phyloP scores from a whole-genome alignment of 1,284 basidiomycete genomes.

The Hymenochaete sp. region DNA sequence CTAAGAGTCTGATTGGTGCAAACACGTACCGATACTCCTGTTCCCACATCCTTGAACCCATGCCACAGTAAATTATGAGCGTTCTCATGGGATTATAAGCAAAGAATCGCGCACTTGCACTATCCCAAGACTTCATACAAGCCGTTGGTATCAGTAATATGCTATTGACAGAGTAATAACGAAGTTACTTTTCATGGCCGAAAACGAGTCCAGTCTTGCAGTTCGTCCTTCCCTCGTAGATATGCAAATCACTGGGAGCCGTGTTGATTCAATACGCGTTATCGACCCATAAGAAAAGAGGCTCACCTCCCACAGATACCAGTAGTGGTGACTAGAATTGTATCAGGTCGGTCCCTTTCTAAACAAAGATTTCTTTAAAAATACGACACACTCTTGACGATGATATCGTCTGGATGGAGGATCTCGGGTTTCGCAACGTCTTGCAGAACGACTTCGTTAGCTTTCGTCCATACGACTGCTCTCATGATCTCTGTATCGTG shows the following conservation, averaged over 20 bases:
- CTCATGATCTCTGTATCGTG: conserved; percentile 33
- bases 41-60: conserved; percentile 32
- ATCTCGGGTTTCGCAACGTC: conserved; percentile 39
- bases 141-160: neutral
- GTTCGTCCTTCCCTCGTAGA: conserved; percentile 47
- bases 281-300: neutral
- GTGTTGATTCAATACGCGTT: conserved; percentile 1
- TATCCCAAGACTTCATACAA: conserved; percentile 35
- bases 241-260: conserved; percentile 38
- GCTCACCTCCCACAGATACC: conserved; percentile 41
- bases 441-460: conserved; percentile 37
- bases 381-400: conserved; percentile 33
- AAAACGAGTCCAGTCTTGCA: conserved; percentile 43
- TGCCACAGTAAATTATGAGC: too few relatives aligned
- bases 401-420: conserved; percentile 41
- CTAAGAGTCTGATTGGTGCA: neutral
- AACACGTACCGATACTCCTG: conserved; percentile 32
- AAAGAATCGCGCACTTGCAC: conserved; percentile 31
- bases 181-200: conserved; percentile 43
- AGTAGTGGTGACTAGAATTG: conserved; percentile 37
- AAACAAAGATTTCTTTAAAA: neutral
- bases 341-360: neutral
- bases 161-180: neutral
- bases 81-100: too few relatives aligned
- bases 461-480: conserved; percentile 42